Evolutionary conservation across 805 yeast species (phyloP).

Genomic region (Metschnikowia lachancei): DNA sequence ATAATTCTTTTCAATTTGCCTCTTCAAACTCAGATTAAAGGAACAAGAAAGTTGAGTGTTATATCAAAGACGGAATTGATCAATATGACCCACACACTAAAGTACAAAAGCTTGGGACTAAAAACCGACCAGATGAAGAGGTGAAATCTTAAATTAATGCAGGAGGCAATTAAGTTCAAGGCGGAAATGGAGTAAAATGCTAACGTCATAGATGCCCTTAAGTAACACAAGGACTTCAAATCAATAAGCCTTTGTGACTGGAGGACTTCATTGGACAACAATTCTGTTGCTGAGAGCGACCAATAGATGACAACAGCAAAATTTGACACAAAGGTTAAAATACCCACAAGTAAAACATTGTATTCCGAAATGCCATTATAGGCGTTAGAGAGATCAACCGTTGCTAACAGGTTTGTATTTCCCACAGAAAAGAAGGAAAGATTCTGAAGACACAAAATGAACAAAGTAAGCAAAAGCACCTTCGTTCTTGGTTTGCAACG

Average conservation of each 20-base stretch:
- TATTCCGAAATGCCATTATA: conserved; percentile 83
- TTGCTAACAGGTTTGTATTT: conserved; percentile 86
- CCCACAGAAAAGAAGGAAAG: conserved; percentile 84
- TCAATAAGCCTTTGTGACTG: conserved; percentile 8
- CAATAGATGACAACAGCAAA: conserved; percentile 85
- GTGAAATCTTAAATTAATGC: conserved; percentile 74
- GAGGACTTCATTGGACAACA: conserved; percentile 13
- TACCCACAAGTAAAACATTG: conserved; percentile 66
- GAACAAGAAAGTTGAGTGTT: background rate
- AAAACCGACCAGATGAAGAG: conserved; percentile 97
- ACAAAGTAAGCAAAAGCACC: conserved; percentile 28
- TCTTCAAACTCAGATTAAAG: background rate
- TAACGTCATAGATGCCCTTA: conserved; percentile 33
- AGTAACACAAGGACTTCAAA: background rate
- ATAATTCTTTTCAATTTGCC: background rate
- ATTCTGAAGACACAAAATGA: conserved; percentile 61
- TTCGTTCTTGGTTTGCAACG: conserved; percentile 17
- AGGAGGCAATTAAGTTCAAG: conserved; percentile 59
- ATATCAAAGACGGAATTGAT: conserved; percentile 26
- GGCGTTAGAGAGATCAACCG: conserved; percentile 86
- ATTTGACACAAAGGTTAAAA: conserved; percentile 77
- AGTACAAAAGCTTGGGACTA: conserved; percentile 85
- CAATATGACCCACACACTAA: conserved; percentile 68
- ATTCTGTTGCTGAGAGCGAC: conserved; percentile 50
- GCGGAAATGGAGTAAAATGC: conserved; percentile 62